phyloP scores from a whole-genome alignment of 345 rosid species.

The Salix brachista region DNA sequence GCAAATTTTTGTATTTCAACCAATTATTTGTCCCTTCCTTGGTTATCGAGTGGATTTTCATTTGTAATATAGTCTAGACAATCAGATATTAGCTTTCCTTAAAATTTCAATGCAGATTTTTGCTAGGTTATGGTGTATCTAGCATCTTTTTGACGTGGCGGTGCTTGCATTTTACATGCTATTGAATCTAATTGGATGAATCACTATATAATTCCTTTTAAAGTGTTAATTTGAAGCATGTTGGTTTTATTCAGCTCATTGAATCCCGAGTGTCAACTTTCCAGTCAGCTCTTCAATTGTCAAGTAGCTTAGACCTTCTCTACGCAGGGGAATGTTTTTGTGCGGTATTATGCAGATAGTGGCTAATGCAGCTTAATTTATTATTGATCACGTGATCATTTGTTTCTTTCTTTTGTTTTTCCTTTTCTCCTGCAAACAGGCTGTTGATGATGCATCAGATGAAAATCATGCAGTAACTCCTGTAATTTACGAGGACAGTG shows the following conservation, averaged over 20 bases:
- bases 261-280: conserved; percentile 77
- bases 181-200: neutral
- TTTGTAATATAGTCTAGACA: too few species aligned
- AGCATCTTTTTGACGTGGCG: neutral
- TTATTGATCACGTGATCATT: neutral
- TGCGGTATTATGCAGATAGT: neutral
- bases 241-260: conserved; percentile 53
- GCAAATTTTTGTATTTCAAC: too few species aligned
- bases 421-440: conserved; percentile 29
- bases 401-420: neutral
- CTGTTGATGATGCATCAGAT: conserved; percentile 45
- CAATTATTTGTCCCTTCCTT: too few species aligned
- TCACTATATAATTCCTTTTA: neutral
- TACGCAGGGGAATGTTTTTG: conserved; percentile 43
- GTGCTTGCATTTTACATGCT: neutral
- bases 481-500: conserved; percentile 51
- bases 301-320: conserved; percentile 56
- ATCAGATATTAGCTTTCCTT: too few species aligned
- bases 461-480: conserved; percentile 14
- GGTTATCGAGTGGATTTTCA: too few species aligned
- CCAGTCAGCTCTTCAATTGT: conserved; percentile 62
- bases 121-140: too few species aligned
- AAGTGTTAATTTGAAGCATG: neutral
- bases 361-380: neutral
- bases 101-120: too few species aligned